Base-by-base conservation (phyloP, 192 early-diverging fungal genomes). In the Spinellus fusiger region DNA sequence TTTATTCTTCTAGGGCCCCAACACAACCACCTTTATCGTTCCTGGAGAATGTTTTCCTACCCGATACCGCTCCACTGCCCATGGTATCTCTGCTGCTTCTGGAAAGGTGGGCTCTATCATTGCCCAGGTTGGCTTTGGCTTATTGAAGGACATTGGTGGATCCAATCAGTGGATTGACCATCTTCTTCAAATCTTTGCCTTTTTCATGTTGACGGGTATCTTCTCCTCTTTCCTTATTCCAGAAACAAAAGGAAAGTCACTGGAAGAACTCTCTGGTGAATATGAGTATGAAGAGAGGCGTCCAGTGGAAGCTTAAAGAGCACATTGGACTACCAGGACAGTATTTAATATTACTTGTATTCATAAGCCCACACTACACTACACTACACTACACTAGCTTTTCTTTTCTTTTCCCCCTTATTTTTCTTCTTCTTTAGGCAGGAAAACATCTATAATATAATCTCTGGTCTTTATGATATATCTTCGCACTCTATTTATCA, bases 1-100 rank as follows among this genome's bases (percentile, higher is more conserved):
- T 44, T 15, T 0, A 25, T 44, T 28, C 28, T 25, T 28, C 18
- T 34, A 57, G 56, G 95, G 95, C 6, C 95, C 96, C 54, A 98
- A 98, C 75, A 64, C 82, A 18, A 98, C 94, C 5, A 93, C 91
- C 0, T 93, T 93, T 54, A 83, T 93, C 40, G 83, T 91, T 50
- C 91, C 91, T 33, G 86, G 84, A 57, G 91, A 93, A 65, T 81
- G 82, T 10, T 93, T 89, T 76, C 91, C 91, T 3, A 93, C 91
- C 7, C 79, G 88, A 7, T 90, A 89, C 74, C 73, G 89, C 29
- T 86, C 89, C 0, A 91, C 91, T 6, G 77, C 80, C 22, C 89
- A 91, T 60, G 91, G 91, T 62, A 90, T 93, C 54, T 83, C 84
- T 12, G 91, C 91, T 7, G 91, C 88, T 15, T 71, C 79, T 5